Evolutionary conservation across 106 monocot species (phyloP).

Genomic region (Apostasia ramifera): DNA sequence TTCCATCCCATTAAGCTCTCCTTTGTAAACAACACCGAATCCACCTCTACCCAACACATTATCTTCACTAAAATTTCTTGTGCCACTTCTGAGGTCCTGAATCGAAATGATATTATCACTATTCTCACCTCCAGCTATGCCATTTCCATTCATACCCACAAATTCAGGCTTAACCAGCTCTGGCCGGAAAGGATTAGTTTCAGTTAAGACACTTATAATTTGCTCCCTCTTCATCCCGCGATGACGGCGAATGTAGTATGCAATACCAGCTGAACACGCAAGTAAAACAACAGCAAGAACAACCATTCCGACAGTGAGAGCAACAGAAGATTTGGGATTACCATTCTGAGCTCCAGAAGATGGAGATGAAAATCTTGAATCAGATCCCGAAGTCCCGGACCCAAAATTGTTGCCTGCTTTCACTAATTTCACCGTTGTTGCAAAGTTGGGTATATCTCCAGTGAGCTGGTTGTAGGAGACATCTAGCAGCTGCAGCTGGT

Average conservation of each 20-base stretch:
- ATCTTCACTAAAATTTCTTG: conserved; percentile 45
- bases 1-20: conserved; percentile 43
- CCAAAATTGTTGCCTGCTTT: conserved; percentile 9
- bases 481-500: conserved; percentile 45
- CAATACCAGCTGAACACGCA: conserved; percentile 11
- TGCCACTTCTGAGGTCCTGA: conserved; percentile 37
- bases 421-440: neutral
- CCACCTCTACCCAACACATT: conserved; percentile 49
- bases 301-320: conserved; percentile 30
- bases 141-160: conserved; percentile 20
- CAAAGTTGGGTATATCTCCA: conserved; percentile 49
- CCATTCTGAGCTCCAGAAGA: conserved; percentile 4
- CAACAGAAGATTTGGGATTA: conserved; percentile 14
- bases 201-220: conserved; percentile 20
- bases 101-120: conserved; percentile 50
- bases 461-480: conserved; percentile 54
- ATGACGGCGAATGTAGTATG: conserved; percentile 18
- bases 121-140: conserved; percentile 26
- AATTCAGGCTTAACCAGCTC: too few species aligned
- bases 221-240: conserved; percentile 27
- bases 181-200: neutral
- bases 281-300: conserved; percentile 18
- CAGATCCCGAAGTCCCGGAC: conserved; percentile 16
- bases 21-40: conserved; percentile 53
- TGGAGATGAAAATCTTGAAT: conserved; percentile 9